A percentile compares a stretch with the other conserved stretches of the same genome.
Conservation (phyloP, 257 asterid genomes). For the Penstemon barbatus region DNA sequence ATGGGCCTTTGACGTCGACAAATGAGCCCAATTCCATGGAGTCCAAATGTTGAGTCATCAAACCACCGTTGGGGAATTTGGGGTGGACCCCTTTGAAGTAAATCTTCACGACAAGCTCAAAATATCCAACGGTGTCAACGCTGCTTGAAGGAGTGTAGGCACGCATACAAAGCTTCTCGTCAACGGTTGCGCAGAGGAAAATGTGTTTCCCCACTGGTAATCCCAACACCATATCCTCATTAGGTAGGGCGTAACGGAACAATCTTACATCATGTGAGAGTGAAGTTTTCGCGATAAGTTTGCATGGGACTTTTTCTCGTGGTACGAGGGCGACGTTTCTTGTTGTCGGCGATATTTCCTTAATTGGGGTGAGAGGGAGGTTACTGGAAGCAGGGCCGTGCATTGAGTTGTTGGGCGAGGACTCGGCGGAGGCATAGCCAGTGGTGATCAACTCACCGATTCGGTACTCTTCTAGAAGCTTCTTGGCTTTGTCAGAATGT, state of each 20-base stretch:
- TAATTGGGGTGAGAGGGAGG: constrained; percentile 48
- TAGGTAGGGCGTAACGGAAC: constrained; percentile 67
- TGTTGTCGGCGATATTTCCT: constrained; percentile 38
- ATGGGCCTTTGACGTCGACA: constrained; percentile 78
- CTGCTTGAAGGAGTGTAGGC: constrained; percentile 88
- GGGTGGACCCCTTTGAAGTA: constrained; percentile 76
- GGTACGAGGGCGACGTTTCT: constrained; percentile 57
- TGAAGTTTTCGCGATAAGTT: constrained; percentile 49
- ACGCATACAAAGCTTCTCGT: constrained; percentile 83
- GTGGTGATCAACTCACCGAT: constrained; percentile 77
- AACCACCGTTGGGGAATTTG: constrained; percentile 82
- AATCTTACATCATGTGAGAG: constrained; percentile 75
- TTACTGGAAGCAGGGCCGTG: constrained; percentile 55
- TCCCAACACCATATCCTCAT: constrained; percentile 68
- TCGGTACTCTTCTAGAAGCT: constrained; percentile 66
- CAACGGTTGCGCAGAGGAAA: constrained; percentile 61
- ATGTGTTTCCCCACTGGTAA: constrained; percentile 85
- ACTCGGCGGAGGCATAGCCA: constrained; percentile 61
- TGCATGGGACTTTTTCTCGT: constrained; percentile 69
- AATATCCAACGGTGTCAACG: constrained; percentile 61
- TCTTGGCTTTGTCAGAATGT: constrained; percentile 81
- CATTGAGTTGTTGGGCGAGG: constrained; percentile 71
- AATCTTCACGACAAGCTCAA: constrained; percentile 75
- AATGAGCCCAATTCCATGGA: constrained; percentile 47
- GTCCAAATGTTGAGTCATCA: constrained; percentile 79